phyloP scores from a whole-genome alignment of 2,329 filamentous ascomycete genomes.

The Monilinia polystroma region DNA sequence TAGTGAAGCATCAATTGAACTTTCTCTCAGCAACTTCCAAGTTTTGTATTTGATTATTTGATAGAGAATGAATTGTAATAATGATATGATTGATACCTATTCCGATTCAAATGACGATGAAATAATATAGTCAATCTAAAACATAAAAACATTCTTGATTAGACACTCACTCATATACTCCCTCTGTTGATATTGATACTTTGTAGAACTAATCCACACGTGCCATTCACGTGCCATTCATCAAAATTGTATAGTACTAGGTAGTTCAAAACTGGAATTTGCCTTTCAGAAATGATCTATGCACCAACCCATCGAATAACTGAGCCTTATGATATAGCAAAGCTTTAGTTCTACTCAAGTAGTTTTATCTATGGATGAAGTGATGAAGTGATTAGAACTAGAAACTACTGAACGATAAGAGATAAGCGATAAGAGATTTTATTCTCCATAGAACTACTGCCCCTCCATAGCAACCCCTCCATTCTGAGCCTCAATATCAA shows the following conservation, averaged over 20 bases:
- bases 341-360: too few relatives aligned
- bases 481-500: background rate
- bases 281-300: background rate
- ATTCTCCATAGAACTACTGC: slow-evolving; percentile 2
- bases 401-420: background rate
- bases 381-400: background rate
- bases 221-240: background rate
- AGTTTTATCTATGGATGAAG: background rate
- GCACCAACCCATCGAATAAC: too few relatives aligned
- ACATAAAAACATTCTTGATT: too few relatives aligned
- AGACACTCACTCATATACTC: too few relatives aligned
- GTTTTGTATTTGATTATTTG: background rate
- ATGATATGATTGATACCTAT: background rate
- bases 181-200: too few relatives aligned
- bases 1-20: background rate
- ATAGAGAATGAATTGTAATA: background rate
- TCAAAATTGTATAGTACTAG: background rate
- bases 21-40: background rate
- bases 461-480: slow-evolving; percentile 10
- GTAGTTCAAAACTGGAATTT: background rate
- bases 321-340: too few relatives aligned
- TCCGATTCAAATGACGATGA: too few relatives aligned
- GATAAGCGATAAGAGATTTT: slow-evolving; percentile 19
- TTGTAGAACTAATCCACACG: too few relatives aligned
- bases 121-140: too few relatives aligned